A percentile compares a stretch with the other conserved stretches of the same genome.
phyloP scores from a whole-genome alignment of 306 rosid species.

The Vicia sativa region DNA sequence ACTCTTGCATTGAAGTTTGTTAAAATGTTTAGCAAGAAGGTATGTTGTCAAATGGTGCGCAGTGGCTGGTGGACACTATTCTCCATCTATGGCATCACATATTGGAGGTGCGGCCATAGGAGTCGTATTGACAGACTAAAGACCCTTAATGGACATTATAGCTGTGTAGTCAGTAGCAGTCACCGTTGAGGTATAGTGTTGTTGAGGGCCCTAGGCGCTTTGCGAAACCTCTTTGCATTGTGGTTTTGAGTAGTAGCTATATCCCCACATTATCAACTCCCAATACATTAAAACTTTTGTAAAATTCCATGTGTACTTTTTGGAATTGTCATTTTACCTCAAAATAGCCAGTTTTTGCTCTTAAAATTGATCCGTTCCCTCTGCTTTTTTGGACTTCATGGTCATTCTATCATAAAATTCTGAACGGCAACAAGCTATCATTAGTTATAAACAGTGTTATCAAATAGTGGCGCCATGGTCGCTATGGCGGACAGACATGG shows the following conservation, averaged over 20 bases:
- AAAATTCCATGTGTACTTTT: background rate
- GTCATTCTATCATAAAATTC: slow-evolving; percentile 6
- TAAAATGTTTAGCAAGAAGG: slow-evolving; percentile 20
- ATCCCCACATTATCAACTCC: background rate
- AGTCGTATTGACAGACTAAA: background rate
- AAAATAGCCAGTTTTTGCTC: background rate
- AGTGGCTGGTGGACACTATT: background rate
- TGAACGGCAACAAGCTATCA: background rate
- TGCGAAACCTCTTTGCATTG: background rate
- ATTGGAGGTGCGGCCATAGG: background rate
- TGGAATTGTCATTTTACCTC: background rate
- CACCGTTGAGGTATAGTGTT: too few relatives aligned
- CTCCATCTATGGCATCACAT: background rate
- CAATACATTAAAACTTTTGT: background rate
- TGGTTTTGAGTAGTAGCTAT: background rate
- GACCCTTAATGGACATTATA: too few relatives aligned
- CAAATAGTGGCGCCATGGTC: too few relatives aligned
- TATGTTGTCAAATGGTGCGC: background rate
- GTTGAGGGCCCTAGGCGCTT: background rate
- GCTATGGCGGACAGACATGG: too few relatives aligned
- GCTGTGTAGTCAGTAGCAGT: too few relatives aligned
- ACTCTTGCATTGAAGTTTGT: slow-evolving; percentile 32
- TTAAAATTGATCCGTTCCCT: background rate
- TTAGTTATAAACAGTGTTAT: too few relatives aligned
- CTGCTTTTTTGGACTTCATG: background rate